A percentile compares a stretch with the other conserved stretches of the same genome.
Evolutionary conservation across 179 eudicot species (phyloP).

Genomic region (Nepenthes alata): DNA sequence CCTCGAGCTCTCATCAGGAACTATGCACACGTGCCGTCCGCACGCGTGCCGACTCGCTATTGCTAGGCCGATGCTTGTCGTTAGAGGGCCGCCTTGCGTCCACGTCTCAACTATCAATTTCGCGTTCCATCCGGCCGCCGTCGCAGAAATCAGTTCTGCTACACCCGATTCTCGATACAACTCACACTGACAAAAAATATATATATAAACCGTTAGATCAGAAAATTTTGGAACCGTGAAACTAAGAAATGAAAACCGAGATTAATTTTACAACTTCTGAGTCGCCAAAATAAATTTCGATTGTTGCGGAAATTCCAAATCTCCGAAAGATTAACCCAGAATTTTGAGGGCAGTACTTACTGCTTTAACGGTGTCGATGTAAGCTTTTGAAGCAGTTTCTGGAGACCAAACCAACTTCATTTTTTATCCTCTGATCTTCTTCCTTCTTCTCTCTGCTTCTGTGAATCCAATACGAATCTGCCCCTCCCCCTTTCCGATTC

Average conservation of each 20-base stretch:
- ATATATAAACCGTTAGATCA: background rate
- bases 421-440: background rate
- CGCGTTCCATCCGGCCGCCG: constrained; percentile 90
- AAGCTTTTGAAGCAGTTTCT: constrained; percentile 76
- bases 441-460: constrained; percentile 6
- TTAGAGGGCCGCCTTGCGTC: constrained; percentile 33
- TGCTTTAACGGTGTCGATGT: constrained; percentile 71
- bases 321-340: background rate
- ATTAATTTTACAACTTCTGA: background rate
- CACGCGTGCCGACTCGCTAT: constrained; percentile 52
- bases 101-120: constrained; percentile 66
- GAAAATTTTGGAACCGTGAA: background rate
- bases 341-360: constrained; percentile 24
- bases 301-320: background rate
- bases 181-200: constrained; percentile 31
- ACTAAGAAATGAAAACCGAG: constrained; percentile 2
- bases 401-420: constrained; percentile 90
- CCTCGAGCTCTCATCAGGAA: constrained; percentile 47
- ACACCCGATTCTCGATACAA: constrained; percentile 51
- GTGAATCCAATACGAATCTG: background rate
- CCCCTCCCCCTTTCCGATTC: too few species aligned
- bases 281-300: background rate
- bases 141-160: constrained; percentile 81
- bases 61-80: constrained; percentile 59
- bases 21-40: constrained; percentile 78